Evolutionary conservation across 1,139 yeast species (phyloP).

Genomic region (Hyphopichia fennica): DNA sequence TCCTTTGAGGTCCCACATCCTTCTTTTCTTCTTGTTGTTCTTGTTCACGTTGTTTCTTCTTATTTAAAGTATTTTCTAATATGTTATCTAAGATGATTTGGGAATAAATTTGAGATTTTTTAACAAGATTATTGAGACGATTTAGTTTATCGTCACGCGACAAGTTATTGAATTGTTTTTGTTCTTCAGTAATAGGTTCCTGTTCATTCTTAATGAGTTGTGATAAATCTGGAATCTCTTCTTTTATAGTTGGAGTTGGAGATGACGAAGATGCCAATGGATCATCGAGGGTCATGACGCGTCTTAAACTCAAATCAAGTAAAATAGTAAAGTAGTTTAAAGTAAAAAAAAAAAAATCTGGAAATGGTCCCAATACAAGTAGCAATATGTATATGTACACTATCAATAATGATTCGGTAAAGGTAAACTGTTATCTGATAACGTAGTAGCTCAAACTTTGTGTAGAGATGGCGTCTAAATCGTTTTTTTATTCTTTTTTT

Average conservation of each 20-base stretch:
- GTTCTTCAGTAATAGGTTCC: slow-evolving; percentile 23
- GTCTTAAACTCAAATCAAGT: background rate
- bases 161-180: slow-evolving; percentile 40
- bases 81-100: slow-evolving; percentile 79
- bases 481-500: too few species aligned
- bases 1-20: slow-evolving; percentile 9
- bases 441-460: too few species aligned
- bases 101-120: slow-evolving; percentile 81
- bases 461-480: too few species aligned
- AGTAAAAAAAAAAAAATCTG: too few species aligned
- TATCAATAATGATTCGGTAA: too few species aligned
- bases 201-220: background rate
- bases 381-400: too few species aligned
- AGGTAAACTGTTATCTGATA: too few species aligned
- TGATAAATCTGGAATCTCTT: background rate
- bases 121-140: slow-evolving; percentile 68
- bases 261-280: too few species aligned
- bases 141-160: slow-evolving; percentile 50
- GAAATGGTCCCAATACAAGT: too few species aligned
- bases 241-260: background rate
- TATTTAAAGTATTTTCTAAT: slow-evolving; percentile 43
- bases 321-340: too few species aligned
- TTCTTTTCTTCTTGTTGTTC: slow-evolving; percentile 12
- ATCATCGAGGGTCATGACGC: slow-evolving; percentile 3
- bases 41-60: slow-evolving; percentile 13